A percentile compares a stretch with the other conserved stretches of the same genome.
Conservation (phyloP, 768 basidiomycete species). For the Omphalotus guepiniiformis region DNA sequence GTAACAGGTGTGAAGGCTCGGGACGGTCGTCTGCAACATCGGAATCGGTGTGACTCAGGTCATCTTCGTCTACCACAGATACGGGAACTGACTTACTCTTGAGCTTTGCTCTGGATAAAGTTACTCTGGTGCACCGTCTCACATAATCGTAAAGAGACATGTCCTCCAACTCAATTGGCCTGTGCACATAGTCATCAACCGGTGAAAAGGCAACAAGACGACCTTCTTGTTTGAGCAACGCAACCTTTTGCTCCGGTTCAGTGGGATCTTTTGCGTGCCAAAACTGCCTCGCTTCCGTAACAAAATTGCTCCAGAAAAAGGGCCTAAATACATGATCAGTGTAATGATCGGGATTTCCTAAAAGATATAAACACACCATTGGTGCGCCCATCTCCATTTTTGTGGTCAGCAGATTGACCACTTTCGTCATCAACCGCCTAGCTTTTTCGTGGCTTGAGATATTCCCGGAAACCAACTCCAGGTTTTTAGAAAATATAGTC, state of each 20-base stretch:
- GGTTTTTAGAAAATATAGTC: not conserved
- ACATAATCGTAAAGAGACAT: constrained; percentile 15
- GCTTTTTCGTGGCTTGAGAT: not conserved
- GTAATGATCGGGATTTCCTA: constrained; percentile 16
- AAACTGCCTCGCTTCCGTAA: not conserved
- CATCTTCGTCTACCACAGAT: too few relatives aligned
- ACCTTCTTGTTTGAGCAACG: not conserved
- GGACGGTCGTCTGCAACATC: too few relatives aligned
- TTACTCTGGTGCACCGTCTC: not conserved
- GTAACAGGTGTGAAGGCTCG: too few relatives aligned
- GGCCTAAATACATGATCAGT: constrained; percentile 14
- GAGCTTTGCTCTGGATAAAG: too few relatives aligned
- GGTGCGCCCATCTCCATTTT: constrained; percentile 17
- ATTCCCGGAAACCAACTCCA: not conserved
- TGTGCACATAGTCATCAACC: constrained; percentile 12
- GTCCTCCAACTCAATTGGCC: constrained; percentile 5
- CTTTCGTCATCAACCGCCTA: constrained; percentile 15
- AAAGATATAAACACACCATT: constrained; percentile 8
- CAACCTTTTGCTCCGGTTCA: not conserved
- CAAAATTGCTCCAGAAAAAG: constrained; percentile 15
- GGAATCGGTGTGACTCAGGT: too few relatives aligned
- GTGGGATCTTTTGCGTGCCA: not conserved
- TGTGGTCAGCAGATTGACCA: constrained; percentile 17
- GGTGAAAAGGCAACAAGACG: not conserved
- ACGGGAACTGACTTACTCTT: too few relatives aligned